A percentile compares a stretch with the other conserved stretches of the same genome.
phyloP scores from a whole-genome alignment of 2,329 filamentous ascomycete genomes.

The Penicillium sclerotiorum region DNA sequence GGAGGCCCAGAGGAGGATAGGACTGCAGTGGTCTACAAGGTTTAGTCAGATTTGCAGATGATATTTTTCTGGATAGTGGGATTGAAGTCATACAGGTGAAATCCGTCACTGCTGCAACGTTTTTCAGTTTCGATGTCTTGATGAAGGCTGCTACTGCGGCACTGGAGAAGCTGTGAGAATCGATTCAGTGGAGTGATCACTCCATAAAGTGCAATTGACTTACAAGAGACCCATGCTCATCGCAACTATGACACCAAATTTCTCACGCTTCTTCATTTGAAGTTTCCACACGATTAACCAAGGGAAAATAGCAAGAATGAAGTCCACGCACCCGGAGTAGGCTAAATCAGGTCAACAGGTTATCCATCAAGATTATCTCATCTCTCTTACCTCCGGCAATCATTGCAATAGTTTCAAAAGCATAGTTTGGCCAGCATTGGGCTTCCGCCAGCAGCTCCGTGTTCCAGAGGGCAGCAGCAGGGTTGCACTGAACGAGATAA shows the following conservation, averaged over 20 bases:
- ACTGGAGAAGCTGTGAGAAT: conserved; percentile 8
- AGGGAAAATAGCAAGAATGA: conserved; percentile 30
- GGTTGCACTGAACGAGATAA: conserved; percentile 3
- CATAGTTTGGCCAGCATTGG: background rate
- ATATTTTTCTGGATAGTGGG: background rate
- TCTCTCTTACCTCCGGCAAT: conserved; percentile 2
- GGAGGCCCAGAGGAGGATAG: conserved; percentile 27
- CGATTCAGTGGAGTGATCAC: background rate
- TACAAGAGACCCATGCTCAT: conserved; percentile 34
- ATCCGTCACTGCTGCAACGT: conserved; percentile 21
- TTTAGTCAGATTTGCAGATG: background rate
- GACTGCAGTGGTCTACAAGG: background rate
- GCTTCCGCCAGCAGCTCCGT: background rate
- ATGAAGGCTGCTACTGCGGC: conserved; percentile 27
- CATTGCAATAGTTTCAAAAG: conserved; percentile 1
- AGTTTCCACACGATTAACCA: conserved; percentile 30
- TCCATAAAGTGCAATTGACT: conserved; percentile 2
- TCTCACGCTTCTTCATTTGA: conserved; percentile 32
- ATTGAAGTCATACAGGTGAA: conserved; percentile 15
- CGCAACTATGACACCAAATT: conserved; percentile 26
- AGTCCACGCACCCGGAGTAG: conserved; percentile 29
- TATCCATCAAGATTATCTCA: too few relatives aligned
- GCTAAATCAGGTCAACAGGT: conserved; percentile 6
- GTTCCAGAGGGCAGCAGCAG: conserved; percentile 3
- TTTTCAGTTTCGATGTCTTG: conserved; percentile 26